Conservation (phyloP, 345 rosid species). For the Balakata baccata region DNA sequence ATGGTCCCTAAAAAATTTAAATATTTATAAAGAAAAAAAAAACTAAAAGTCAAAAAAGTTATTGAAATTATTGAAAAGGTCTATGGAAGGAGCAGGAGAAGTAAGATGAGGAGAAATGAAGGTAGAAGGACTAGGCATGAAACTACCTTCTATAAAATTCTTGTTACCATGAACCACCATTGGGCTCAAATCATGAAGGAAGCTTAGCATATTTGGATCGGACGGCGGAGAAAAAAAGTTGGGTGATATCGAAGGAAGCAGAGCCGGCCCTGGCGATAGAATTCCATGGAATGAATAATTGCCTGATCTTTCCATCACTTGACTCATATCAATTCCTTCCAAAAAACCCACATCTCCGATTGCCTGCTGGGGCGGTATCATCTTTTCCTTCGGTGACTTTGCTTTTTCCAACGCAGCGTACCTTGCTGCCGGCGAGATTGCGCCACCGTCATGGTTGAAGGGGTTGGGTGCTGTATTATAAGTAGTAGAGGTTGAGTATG, state of each 20-base stretch:
- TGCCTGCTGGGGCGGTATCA: background rate
- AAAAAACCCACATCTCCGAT: conserved; percentile 30
- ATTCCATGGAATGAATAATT: conserved; percentile 50
- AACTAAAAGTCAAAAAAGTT: conserved; percentile 56
- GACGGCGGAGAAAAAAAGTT: conserved; percentile 58
- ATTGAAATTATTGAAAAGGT: conserved; percentile 51
- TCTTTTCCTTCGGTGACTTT: conserved; percentile 35
- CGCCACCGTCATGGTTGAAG: conserved; percentile 29
- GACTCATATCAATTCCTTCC: conserved; percentile 38
- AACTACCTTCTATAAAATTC: conserved; percentile 47
- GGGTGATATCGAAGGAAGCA: conserved; percentile 57
- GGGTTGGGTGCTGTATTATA: background rate
- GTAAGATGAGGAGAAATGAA: conserved; percentile 39
- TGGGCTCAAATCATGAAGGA: conserved; percentile 63
- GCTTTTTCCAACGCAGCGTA: conserved; percentile 62
- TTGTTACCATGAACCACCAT: conserved; percentile 27
- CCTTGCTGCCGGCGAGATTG: conserved; percentile 75
- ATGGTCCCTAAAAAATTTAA: background rate
- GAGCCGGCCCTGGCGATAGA: conserved; percentile 69
- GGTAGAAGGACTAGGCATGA: conserved; percentile 60
- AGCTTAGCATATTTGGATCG: conserved; percentile 45
- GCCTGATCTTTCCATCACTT: conserved; percentile 30
- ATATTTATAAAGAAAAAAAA: background rate
- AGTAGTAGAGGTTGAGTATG: conserved; percentile 14
- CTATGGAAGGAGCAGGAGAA: conserved; percentile 49